Conservation (phyloP, 73 alveolate genomes). For the Symbiodinium natans region DNA sequence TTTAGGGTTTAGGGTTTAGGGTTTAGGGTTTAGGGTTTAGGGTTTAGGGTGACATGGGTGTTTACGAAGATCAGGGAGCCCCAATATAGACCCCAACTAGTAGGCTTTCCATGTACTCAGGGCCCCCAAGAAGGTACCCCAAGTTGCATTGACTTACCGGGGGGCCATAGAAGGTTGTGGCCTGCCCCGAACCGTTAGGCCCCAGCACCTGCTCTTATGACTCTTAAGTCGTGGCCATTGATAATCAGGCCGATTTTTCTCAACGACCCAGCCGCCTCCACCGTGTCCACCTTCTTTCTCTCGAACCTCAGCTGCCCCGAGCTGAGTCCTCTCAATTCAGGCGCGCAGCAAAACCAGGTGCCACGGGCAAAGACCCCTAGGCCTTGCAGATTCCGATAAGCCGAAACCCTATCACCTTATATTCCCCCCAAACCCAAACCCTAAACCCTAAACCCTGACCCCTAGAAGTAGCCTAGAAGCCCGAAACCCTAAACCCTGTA, state of each 20-base stretch:
- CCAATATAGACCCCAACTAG: not conserved
- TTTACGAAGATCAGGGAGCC: not conserved
- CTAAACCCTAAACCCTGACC: not conserved
- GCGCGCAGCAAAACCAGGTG: not conserved
- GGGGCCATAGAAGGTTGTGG: not conserved
- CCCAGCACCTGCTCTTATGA: not conserved
- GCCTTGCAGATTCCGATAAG: not conserved
- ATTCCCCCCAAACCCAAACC: no score
- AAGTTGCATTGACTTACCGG: not conserved
- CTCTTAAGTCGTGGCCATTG: not conserved
- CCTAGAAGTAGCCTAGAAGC: not conserved
- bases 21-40: not conserved
- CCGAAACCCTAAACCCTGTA: not conserved
- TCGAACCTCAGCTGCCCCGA: constrained; percentile 27
- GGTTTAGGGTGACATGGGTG: not conserved
- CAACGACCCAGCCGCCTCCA: not conserved
- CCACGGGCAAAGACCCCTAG: not conserved
- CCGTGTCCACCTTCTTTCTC: constrained; percentile 60
- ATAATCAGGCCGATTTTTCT: not conserved
- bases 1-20: not conserved
- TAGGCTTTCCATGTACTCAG: not conserved
- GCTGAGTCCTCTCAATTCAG: not conserved
- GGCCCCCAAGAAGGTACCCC: not conserved
- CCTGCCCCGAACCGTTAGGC: not conserved
- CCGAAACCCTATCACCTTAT: not conserved